phyloP scores from a whole-genome alignment of 768 basidiomycete genomes.

The Leccinum fibrillosum region DNA sequence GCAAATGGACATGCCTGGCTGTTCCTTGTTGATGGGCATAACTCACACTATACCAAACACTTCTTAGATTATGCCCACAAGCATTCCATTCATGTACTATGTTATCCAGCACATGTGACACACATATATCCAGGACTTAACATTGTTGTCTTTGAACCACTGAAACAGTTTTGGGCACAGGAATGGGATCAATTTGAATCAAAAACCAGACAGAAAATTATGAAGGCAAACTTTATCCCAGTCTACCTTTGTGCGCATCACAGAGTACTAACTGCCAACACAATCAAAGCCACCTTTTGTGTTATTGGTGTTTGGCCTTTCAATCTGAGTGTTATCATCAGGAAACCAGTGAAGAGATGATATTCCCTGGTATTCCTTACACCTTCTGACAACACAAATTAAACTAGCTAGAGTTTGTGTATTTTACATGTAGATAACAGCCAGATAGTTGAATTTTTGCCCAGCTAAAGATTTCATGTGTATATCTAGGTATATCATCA shows the following conservation, averaged over 20 bases:
- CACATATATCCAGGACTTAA: slow-evolving; percentile 40
- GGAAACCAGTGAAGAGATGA: no score
- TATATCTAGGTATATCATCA: no score
- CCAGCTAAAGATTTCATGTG: no score
- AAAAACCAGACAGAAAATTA: not conserved
- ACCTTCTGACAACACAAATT: no score
- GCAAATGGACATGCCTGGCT: slow-evolving; percentile 26
- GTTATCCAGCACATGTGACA: slow-evolving; percentile 35
- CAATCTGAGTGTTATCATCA: no score
- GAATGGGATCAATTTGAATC: slow-evolving; percentile 10
- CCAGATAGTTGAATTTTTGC: no score
- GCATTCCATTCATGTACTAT: slow-evolving; percentile 36
- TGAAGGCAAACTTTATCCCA: slow-evolving; percentile 12
- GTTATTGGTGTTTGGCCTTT: not conserved
- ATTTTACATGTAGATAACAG: no score
- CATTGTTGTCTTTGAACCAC: slow-evolving; percentile 32
- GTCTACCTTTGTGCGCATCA: not conserved
- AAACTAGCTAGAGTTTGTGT: no score
- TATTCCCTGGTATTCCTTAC: no score
- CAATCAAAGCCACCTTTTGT: not conserved
- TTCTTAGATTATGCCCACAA: slow-evolving; percentile 38
- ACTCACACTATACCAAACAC: slow-evolving; percentile 36
- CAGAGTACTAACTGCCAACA: not conserved
- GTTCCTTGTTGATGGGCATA: slow-evolving; percentile 48
- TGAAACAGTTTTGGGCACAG: slow-evolving; percentile 32